Conservation (phyloP, 2,329 filamentous ascomycete genomes). For the Fusarium hostae region DNA sequence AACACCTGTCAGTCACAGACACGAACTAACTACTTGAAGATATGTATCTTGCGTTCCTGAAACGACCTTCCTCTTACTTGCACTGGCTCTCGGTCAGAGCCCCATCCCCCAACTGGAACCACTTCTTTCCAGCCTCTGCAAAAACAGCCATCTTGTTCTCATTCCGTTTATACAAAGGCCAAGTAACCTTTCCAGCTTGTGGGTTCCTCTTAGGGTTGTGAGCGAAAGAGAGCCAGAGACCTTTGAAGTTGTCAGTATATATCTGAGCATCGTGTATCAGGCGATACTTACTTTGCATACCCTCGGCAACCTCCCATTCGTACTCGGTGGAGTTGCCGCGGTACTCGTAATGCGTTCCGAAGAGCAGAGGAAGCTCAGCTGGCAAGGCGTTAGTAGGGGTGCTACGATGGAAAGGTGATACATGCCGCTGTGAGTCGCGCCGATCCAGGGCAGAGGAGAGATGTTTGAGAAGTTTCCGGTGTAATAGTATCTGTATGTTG, state of each 20-base stretch:
- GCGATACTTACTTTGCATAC: constrained; percentile 3
- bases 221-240: constrained; percentile 13
- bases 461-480: constrained; percentile 22
- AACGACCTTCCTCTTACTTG: neutral
- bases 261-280: no score
- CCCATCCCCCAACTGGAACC: neutral
- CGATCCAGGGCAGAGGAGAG: constrained; percentile 5
- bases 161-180: neutral
- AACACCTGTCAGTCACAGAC: no score
- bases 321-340: constrained; percentile 13
- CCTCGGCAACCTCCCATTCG: constrained; percentile 9
- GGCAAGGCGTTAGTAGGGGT: fast-evolving
- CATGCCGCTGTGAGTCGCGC: constrained; percentile 11
- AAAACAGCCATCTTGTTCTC: neutral
- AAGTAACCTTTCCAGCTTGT: neutral
- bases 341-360: constrained; percentile 20
- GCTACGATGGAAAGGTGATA: fast-evolving
- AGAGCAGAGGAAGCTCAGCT: constrained; percentile 9
- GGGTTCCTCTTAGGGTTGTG: neutral
- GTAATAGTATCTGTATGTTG: constrained; percentile 16
- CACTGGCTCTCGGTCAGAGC: neutral
- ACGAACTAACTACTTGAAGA: no score
- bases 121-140: constrained; percentile 1
- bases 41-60: no score
- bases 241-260: fast-evolving